These are phyloP conservation scores for Candida stauntonica DNA, from an alignment of 805 yeast species.

Conservation along the genomic window DNA sequence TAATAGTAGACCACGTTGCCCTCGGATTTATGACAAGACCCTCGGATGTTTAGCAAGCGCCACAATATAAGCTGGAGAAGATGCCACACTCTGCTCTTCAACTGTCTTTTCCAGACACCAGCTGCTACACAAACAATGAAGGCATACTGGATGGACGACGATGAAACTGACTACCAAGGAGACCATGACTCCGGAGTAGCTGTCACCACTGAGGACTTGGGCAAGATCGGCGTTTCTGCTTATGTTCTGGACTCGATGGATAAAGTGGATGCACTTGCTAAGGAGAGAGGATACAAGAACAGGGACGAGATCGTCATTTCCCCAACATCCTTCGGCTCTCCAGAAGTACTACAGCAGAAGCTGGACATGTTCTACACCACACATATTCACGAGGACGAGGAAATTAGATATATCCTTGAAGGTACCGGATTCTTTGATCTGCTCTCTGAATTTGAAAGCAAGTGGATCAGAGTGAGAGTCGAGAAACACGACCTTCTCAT, in stretches of 20 bases:
- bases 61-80: neutral
- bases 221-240: conserved; percentile 65
- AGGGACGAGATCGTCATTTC: conserved; percentile 67
- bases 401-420: conserved; percentile 81
- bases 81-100: too few relatives aligned
- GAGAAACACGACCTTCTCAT: conserved; percentile 60
- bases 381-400: conserved; percentile 96
- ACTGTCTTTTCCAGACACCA: too few relatives aligned
- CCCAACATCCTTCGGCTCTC: conserved; percentile 56
- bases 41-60: neutral
- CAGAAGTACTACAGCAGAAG: conserved; percentile 60
- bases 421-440: conserved; percentile 94
- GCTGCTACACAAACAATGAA: too few relatives aligned
- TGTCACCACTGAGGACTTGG: conserved; percentile 48
- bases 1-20: neutral
- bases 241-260: conserved; percentile 42
- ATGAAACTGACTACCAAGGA: conserved; percentile 54
- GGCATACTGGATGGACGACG: conserved; percentile 59
- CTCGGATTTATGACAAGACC: neutral
- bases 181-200: conserved; percentile 67
- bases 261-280: conserved; percentile 64
- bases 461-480: conserved; percentile 76
- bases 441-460: conserved; percentile 46
- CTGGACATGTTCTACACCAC: conserved; percentile 71
- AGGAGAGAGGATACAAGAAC: conserved; percentile 69